Base-by-base conservation (phyloP, 1,139 yeast species). In the Geotrichum bryndzae region DNA sequence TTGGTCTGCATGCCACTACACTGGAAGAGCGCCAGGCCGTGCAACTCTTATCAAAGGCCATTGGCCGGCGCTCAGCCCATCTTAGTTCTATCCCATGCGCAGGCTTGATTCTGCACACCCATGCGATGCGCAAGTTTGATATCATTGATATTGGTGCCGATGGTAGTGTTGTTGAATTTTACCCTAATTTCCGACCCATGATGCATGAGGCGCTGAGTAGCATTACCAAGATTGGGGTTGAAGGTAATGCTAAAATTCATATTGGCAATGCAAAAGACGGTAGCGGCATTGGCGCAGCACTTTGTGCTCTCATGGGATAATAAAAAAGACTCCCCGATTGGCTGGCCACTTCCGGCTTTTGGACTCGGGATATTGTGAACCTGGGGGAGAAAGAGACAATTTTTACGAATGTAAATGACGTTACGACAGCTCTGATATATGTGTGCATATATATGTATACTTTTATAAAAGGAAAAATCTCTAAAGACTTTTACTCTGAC, bases 231-330 rank as follows among this genome's bases (percentile, higher is more conserved):
- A 67, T 70, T 41, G 71, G 75, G n/a, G 48, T 65, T 2, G 83
- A 92, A 46, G 89, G 90, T 63, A 78, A 86, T 54, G 88, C 88
- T 52, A 84, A 88, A 68, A 79, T 90, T 56, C 85, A 84, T 66
- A 78, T 92, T 66, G 86, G 84, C 66, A 86, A 91, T 68, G 95
- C 97, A 52, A 88, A 90, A 73, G 98, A 92, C 72, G 98, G 98
- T 56, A 86, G 95, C 64, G 96, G 97, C 65, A 96, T 91, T 53
- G 98, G 98, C 67, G 97, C 97, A 59, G 97, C 97, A 1, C 80
- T 92, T 65, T 89, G 96, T 76, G 97, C 97, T 4, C 69, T 79
- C 57, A 73, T 69, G 22, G 75, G 76, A 31, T 64, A 65, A 57
- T 1, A 5, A 6, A 11, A 3, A 27, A 3, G 6, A 27, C 31